A percentile compares a stretch with the other conserved stretches of the same genome.
phyloP scores from a whole-genome alignment of 495 filamentous ascomycete species.

The Penicillium soppii region DNA sequence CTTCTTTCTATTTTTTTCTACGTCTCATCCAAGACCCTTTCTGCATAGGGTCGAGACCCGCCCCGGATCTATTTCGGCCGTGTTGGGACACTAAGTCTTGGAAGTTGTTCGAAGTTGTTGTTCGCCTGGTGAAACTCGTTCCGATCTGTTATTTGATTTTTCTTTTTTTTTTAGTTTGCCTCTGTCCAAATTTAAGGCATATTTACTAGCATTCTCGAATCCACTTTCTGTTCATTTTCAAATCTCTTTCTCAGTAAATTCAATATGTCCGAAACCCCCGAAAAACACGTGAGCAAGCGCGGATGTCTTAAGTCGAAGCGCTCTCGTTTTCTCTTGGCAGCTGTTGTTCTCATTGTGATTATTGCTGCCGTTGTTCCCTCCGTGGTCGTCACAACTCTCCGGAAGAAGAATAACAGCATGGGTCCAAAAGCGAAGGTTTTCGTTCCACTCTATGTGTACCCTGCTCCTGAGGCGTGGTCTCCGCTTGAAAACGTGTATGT shows the following conservation, averaged over 20 bases:
- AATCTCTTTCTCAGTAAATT: constrained; percentile 2
- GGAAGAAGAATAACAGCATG: constrained; percentile 38
- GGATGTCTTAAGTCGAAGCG: constrained; percentile 29
- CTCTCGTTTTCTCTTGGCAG: constrained; percentile 27
- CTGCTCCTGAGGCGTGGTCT: constrained; percentile 47
- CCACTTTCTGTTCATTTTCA: constrained; percentile 22
- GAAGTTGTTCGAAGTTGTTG: too few relatives aligned
- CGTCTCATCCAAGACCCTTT: constrained; percentile 19
- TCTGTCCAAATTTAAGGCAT: constrained; percentile 5
- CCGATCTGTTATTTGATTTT: constrained; percentile 4
- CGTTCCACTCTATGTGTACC: constrained; percentile 58
- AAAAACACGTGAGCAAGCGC: constrained; percentile 41
- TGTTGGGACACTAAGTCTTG: not conserved
- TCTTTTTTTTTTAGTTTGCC: constrained; percentile 1
- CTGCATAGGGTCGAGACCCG: constrained; percentile 23
- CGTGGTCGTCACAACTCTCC: constrained; percentile 32
- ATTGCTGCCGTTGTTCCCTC: constrained; percentile 36
- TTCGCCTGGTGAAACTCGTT: constrained; percentile 1
- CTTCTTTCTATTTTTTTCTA: constrained; percentile 3
- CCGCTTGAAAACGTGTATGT: constrained; percentile 49
- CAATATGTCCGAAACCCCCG: constrained; percentile 23
- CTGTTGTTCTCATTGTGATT: constrained; percentile 30
- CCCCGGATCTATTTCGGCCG: constrained; percentile 17
- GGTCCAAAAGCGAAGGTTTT: constrained; percentile 46
- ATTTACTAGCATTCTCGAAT: constrained; percentile 8